These are phyloP conservation scores for Cordyceps cicadae DNA, from an alignment of 2,329 filamentous ascomycete species.

Conservation along the genomic window DNA sequence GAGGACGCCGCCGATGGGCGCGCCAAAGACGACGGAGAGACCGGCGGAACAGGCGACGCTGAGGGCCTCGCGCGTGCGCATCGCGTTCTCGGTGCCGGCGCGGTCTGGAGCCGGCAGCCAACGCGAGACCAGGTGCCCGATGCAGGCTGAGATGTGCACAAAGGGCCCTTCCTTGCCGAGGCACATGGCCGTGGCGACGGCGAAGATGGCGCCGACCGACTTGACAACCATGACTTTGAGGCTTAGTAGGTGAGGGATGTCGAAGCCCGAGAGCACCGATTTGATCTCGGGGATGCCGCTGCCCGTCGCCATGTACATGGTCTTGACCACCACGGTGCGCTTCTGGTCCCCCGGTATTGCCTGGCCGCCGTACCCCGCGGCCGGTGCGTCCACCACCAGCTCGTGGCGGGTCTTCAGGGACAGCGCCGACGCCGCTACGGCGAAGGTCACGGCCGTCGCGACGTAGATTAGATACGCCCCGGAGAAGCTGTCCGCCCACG, in stretches of 20 bases:
- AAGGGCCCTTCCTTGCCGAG: constrained; percentile 91
- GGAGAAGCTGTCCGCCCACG: constrained; percentile 55
- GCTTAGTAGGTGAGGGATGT: constrained; percentile 80
- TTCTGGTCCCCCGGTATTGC: neutral
- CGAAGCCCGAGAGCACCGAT: constrained; percentile 85
- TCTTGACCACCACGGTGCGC: constrained; percentile 15
- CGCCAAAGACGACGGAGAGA: constrained; percentile 89
- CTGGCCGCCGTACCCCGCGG: constrained; percentile 34
- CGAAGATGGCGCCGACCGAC: constrained; percentile 80
- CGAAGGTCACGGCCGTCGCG: constrained; percentile 45
- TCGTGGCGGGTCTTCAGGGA: constrained; percentile 80
- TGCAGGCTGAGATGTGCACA: constrained; percentile 95
- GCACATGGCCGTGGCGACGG: constrained; percentile 93
- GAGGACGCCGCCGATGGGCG: constrained; percentile 86
- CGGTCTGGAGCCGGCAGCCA: constrained; percentile 47
- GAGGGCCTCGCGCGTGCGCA: constrained; percentile 84
- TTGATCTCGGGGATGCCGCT: constrained; percentile 98
- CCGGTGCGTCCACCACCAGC: constrained; percentile 76
- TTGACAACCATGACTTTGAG: constrained; percentile 85
- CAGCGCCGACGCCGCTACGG: constrained; percentile 55
- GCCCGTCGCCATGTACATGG: constrained; percentile 71
- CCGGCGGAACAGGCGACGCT: constrained; percentile 87
- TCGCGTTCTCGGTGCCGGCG: constrained; percentile 77
- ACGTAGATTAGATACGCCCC: constrained; percentile 21
- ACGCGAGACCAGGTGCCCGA: constrained; percentile 77